These are phyloP conservation scores for Trichoderma asperellum DNA, from an alignment of 2,329 filamentous ascomycete genomes.

Conservation along the genomic window DNA sequence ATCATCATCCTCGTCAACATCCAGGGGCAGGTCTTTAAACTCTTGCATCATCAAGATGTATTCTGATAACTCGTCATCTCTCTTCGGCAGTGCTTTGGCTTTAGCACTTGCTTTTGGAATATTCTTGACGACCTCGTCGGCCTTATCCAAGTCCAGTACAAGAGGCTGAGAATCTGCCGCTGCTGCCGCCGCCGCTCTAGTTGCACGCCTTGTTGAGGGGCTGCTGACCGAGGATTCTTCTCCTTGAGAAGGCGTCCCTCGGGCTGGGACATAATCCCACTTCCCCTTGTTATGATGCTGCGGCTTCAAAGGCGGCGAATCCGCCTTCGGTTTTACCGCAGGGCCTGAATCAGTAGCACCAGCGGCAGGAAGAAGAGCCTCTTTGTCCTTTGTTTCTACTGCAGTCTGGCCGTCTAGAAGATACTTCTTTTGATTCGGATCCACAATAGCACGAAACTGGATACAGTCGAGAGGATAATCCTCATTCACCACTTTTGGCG, in stretches of 20 bases:
- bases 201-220: neutral
- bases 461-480: constrained; percentile 72
- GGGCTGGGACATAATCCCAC: constrained; percentile 45
- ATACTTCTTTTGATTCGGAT: constrained; percentile 64
- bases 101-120: neutral
- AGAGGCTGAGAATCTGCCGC: constrained; percentile 36
- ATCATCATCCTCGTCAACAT: constrained; percentile 55
- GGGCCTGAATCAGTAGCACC: neutral
- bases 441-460: constrained; percentile 59
- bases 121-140: constrained; percentile 15
- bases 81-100: neutral
- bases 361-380: neutral
- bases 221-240: constrained; percentile 40
- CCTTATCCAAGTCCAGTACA: constrained; percentile 33
- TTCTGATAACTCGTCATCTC: constrained; percentile 62
- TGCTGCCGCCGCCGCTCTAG: constrained; percentile 25
- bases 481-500: constrained; percentile 65
- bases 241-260: constrained; percentile 44
- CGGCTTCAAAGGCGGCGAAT: constrained; percentile 56
- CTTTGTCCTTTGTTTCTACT: constrained; percentile 4
- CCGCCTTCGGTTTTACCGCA: constrained; percentile 33
- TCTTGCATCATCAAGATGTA: constrained; percentile 66
- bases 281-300: constrained; percentile 44
- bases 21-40: constrained; percentile 62
- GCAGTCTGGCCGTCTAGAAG: constrained; percentile 53